A percentile compares a stretch with the other conserved stretches of the same genome.
phyloP scores from a whole-genome alignment of 306 rosid species.

The Citrullus amarus region DNA sequence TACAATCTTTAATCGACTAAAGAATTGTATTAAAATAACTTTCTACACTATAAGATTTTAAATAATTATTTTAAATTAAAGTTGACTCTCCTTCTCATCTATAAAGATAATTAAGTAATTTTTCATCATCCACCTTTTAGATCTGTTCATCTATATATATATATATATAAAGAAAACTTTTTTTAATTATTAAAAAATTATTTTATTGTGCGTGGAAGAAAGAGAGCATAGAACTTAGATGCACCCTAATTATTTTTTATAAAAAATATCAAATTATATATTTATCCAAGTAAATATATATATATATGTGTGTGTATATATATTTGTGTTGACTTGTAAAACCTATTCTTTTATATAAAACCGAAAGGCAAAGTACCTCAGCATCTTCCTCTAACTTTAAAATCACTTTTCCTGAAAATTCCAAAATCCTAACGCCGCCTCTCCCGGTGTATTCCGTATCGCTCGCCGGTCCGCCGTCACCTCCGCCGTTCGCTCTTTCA shows the following conservation, averaged over 20 bases:
- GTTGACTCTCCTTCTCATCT: no score
- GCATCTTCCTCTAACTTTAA: not conserved
- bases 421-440: not conserved
- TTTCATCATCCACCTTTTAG: no score
- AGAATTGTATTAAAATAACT: no score
- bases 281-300: not conserved
- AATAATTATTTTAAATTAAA: no score
- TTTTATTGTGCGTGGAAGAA: no score
- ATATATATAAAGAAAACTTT: not conserved
- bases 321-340: not conserved
- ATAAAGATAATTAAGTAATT: no score
- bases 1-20: no score
- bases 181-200: not conserved
- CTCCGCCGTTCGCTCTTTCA: not conserved
- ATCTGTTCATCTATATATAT: not conserved
- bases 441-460: constrained; percentile 2
- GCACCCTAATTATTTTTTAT: no score
- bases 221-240: no score
- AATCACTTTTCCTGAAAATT: not conserved
- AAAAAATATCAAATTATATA: not conserved
- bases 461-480: not conserved
- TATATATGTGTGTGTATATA: no score
- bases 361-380: not conserved
- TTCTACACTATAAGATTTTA: no score
- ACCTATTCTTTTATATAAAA: not conserved